Conservation (phyloP, 2,329 filamentous ascomycete species). For the Aspergillus hortae region DNA sequence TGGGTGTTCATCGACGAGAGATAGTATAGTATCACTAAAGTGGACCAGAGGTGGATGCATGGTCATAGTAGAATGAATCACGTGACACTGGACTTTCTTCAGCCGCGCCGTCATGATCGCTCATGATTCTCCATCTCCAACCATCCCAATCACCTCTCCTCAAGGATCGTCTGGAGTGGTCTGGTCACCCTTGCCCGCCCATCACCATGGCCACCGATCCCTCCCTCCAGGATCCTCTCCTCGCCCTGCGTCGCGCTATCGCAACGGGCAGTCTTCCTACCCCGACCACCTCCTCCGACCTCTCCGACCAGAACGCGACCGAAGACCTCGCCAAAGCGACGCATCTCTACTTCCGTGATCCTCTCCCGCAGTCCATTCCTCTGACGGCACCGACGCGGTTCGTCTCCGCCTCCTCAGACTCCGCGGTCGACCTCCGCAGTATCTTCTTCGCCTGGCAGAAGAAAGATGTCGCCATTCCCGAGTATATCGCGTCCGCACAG, state of each 20-base stretch:
- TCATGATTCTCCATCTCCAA: neutral
- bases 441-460: conserved; percentile 97
- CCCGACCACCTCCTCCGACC: conserved; percentile 67
- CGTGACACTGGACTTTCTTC: conserved; percentile 1
- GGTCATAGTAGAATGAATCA: neutral
- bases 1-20: neutral
- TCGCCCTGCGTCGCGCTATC: conserved; percentile 81
- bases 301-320: conserved; percentile 57
- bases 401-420: conserved; percentile 64
- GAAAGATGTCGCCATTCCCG: conserved; percentile 81
- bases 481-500: conserved; percentile 83
- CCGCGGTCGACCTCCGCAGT: conserved; percentile 79
- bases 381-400: conserved; percentile 80
- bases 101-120: neutral
- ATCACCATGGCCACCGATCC: conserved; percentile 55
- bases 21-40: neutral
- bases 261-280: conserved; percentile 65
- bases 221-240: conserved; percentile 65
- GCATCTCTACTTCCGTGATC: conserved; percentile 69
- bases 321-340: conserved; percentile 70
- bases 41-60: neutral
- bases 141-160: neutral
- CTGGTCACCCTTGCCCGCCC: neutral
- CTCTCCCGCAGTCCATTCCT: conserved; percentile 59
- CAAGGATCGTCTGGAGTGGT: neutral